Conservation (phyloP, 805 yeast genomes). For the Ogataea pini region DNA sequence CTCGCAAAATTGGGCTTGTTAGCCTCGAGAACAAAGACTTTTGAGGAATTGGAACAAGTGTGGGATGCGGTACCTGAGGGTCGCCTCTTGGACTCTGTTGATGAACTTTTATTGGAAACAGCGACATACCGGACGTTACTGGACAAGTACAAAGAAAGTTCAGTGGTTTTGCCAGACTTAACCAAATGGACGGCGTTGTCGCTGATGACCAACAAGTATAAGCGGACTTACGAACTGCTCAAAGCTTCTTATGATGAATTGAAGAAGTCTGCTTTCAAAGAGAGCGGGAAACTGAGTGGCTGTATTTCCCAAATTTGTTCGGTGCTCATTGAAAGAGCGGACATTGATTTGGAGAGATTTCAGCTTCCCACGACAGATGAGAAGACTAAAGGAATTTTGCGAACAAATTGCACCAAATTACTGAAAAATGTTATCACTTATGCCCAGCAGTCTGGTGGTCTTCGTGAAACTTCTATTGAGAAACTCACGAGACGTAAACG, state of each 20-base stretch:
- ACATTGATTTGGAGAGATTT: constrained; percentile 52
- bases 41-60: constrained; percentile 29
- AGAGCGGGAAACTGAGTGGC: constrained; percentile 25
- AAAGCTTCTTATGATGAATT: constrained; percentile 25
- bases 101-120: constrained; percentile 42
- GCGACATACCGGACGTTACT: constrained; percentile 46
- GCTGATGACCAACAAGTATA: constrained; percentile 39
- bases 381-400: constrained; percentile 33
- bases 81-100: constrained; percentile 34
- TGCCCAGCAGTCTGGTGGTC: constrained; percentile 50
- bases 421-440: constrained; percentile 47
- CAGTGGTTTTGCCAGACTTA: constrained; percentile 18
- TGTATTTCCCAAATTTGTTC: constrained; percentile 40
- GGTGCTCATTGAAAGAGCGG: constrained; percentile 51
- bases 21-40: constrained; percentile 32
- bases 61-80: constrained; percentile 36
- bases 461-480: constrained; percentile 48
- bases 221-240: constrained; percentile 40
- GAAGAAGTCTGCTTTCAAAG: constrained; percentile 13
- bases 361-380: constrained; percentile 37
- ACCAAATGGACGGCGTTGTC: constrained; percentile 43
- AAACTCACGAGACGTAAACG: constrained; percentile 43
- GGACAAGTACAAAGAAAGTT: constrained; percentile 33
- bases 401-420: constrained; percentile 42
- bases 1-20: constrained; percentile 33